Evolutionary conservation across 169 alveolate species (phyloP).

Genomic region (Blepharisma undulans): DNA sequence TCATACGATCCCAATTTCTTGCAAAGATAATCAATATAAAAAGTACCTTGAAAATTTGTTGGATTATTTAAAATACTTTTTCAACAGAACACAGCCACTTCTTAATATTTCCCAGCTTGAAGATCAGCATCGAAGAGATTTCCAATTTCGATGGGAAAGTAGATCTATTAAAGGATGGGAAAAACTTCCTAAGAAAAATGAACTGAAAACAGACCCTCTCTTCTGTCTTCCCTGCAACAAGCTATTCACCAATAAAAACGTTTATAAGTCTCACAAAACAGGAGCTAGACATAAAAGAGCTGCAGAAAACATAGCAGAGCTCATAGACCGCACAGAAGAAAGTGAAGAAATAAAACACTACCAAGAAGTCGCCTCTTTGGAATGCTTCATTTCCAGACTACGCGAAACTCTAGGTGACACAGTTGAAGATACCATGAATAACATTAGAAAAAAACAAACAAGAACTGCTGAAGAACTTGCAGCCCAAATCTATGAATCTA

Average conservation of each 20-base stretch:
- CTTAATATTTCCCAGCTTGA: slow-evolving; percentile 65
- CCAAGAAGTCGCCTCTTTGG: slow-evolving; percentile 83
- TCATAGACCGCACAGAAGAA: slow-evolving; percentile 70
- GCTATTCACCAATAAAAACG: slow-evolving; percentile 82
- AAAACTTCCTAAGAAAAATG: slow-evolving; percentile 71
- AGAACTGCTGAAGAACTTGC: slow-evolving; percentile 75
- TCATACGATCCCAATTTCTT: slow-evolving; percentile 70
- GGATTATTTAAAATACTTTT: slow-evolving; percentile 72
- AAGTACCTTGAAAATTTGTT: slow-evolving; percentile 69
- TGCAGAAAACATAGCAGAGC: slow-evolving; percentile 37
- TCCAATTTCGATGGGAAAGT: slow-evolving; percentile 79
- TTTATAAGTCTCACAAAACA: slow-evolving; percentile 84
- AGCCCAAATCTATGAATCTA: slow-evolving; percentile 62
- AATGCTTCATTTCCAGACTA: slow-evolving; percentile 79
- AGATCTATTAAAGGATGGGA: slow-evolving; percentile 76
- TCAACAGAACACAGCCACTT: slow-evolving; percentile 74
- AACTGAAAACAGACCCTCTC: slow-evolving; percentile 70
- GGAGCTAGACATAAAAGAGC: slow-evolving; percentile 89
- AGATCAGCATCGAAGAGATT: slow-evolving; percentile 64
- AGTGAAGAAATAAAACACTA: slow-evolving; percentile 65
- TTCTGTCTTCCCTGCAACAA: slow-evolving; percentile 78
- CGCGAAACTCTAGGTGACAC: slow-evolving; percentile 83
- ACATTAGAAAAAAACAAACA: slow-evolving; percentile 88
- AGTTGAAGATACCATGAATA: slow-evolving; percentile 86
- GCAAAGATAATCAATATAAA: slow-evolving; percentile 69